Evolutionary conservation across 441 rosid species (phyloP).

Genomic region (Populus tomentosa): DNA sequence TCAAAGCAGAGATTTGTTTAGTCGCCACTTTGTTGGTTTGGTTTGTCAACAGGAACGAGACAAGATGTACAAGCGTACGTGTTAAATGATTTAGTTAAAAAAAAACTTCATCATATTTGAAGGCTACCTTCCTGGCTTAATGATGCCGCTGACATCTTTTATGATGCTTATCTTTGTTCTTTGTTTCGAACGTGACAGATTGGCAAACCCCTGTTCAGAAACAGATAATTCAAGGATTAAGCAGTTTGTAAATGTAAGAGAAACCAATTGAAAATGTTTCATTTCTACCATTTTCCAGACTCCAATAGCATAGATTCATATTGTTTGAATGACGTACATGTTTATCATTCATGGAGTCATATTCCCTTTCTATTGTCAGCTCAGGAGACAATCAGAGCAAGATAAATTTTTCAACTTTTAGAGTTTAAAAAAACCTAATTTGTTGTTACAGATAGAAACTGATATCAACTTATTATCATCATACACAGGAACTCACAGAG

Average conservation of each 20-base stretch:
- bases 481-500: conserved; percentile 22
- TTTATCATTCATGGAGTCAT: no score
- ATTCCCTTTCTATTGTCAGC: no score
- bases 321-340: background rate
- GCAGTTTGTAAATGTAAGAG: background rate
- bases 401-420: no score
- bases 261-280: background rate
- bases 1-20: no score
- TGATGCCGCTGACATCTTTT: conserved; percentile 35
- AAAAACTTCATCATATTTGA: background rate
- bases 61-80: background rate
- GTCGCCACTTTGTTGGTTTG: background rate
- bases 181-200: conserved; percentile 20
- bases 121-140: conserved; percentile 38
- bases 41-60: background rate
- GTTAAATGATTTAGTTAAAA: background rate
- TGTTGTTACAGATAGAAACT: background rate
- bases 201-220: conserved; percentile 23
- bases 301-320: background rate
- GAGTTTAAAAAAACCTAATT: no score
- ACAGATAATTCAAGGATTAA: conserved; percentile 4
- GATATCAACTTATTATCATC: background rate
- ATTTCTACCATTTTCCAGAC: background rate
- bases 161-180: conserved; percentile 31
- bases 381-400: no score